A percentile compares a stretch with the other conserved stretches of the same genome.
Evolutionary conservation across 306 rosid genomes (phyloP).

Genomic region (Prunus davidiana): DNA sequence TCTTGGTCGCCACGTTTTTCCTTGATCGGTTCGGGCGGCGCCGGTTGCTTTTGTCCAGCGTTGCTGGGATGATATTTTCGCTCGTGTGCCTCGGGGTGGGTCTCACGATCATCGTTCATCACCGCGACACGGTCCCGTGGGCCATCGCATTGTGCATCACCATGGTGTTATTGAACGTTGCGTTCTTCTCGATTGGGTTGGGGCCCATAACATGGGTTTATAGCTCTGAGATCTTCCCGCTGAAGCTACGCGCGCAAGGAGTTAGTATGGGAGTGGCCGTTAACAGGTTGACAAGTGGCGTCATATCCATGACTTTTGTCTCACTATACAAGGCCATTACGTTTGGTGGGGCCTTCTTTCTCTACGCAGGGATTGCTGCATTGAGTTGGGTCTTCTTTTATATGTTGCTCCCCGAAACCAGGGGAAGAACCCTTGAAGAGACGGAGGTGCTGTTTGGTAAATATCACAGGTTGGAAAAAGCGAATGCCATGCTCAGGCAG

Average conservation of each 20-base stretch:
- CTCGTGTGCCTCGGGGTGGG: slow-evolving; percentile 33
- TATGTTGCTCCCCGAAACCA: slow-evolving; percentile 45
- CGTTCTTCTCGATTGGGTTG: slow-evolving; percentile 59
- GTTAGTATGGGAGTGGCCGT: slow-evolving; percentile 45
- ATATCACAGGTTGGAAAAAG: neutral
- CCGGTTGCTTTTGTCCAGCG: slow-evolving; percentile 46
- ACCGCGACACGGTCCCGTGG: slow-evolving; percentile 27
- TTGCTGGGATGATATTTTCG: slow-evolving; percentile 50
- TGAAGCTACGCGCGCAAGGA: slow-evolving; percentile 62
- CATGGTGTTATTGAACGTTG: slow-evolving; percentile 38
- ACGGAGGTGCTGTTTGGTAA: slow-evolving; percentile 48
- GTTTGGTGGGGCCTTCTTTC: slow-evolving; percentile 49
- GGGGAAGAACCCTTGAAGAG: slow-evolving; percentile 48
- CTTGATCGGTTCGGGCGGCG: slow-evolving; percentile 59
- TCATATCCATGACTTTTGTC: slow-evolving; percentile 44
- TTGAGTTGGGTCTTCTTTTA: slow-evolving; percentile 40
- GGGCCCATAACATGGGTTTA: slow-evolving; percentile 75
- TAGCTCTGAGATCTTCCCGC: slow-evolving; percentile 55
- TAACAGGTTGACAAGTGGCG: slow-evolving; percentile 52
- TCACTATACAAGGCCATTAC: slow-evolving; percentile 35
- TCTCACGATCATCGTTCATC: slow-evolving; percentile 37
- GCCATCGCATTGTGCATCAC: slow-evolving; percentile 52
- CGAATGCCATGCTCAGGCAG: neutral
- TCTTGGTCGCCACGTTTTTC: slow-evolving; percentile 54
- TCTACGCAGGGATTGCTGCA: slow-evolving; percentile 16